Percentiles rank a stretch among this genome's conserved stretches.
phyloP scores from a whole-genome alignment of 2,329 filamentous ascomycete genomes.

The Colletotrichum graminicola region DNA sequence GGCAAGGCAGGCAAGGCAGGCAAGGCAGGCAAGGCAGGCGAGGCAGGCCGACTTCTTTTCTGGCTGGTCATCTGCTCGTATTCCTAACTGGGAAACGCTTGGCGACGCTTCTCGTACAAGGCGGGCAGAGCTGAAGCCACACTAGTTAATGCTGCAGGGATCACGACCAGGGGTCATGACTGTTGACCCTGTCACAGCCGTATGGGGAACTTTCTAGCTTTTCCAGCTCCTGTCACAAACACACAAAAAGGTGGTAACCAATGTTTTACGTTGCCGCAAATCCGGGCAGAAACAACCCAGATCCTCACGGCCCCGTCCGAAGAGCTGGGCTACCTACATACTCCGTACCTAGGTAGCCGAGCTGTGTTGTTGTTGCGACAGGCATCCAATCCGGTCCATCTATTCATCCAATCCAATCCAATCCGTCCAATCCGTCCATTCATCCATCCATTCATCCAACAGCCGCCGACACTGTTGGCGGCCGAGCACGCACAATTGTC shows the following conservation, averaged over 20 bases:
- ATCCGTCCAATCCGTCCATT: too few relatives aligned
- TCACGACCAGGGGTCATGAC: background rate
- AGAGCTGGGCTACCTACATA: too few relatives aligned
- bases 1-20: too few relatives aligned
- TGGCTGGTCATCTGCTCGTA: slow-evolving; percentile 2
- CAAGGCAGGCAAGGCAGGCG: too few relatives aligned
- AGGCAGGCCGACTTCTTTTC: too few relatives aligned
- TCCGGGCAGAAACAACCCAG: background rate
- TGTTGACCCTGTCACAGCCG: background rate
- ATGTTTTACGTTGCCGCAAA: background rate
- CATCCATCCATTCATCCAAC: too few relatives aligned
- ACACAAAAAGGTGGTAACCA: too few relatives aligned
- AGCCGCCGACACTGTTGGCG: background rate
- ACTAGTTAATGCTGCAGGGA: background rate
- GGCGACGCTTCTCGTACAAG: background rate
- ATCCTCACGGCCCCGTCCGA: background rate
- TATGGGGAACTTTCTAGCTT: background rate
- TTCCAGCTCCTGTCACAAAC: background rate
- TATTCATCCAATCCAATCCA: too few relatives aligned
- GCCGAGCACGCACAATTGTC: background rate
- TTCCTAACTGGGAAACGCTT: background rate
- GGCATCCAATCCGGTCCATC: background rate
- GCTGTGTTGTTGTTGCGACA: background rate
- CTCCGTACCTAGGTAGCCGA: too few relatives aligned
- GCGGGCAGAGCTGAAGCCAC: background rate